These are phyloP conservation scores for Gastrolobium bilobum DNA, from an alignment of 306 rosid genomes.

Conservation along the genomic window DNA sequence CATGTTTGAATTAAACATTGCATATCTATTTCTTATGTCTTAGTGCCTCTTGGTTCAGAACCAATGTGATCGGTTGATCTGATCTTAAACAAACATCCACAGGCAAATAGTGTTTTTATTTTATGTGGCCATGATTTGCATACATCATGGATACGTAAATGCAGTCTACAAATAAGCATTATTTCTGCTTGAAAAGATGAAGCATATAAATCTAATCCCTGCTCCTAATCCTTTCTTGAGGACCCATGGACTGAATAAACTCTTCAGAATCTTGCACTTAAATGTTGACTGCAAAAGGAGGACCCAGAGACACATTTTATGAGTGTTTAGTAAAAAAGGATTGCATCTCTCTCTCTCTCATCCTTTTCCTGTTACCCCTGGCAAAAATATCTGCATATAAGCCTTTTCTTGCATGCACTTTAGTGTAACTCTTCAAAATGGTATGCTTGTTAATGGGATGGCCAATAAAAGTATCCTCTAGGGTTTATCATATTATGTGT, in stretches of 20 bases:
- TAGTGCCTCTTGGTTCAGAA: slow-evolving; percentile 21
- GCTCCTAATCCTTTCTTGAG: background rate
- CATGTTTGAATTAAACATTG: background rate
- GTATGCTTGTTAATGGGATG: slow-evolving; percentile 2
- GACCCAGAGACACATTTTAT: background rate
- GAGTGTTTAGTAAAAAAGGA: slow-evolving; percentile 2
- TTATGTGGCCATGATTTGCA: slow-evolving; percentile 12
- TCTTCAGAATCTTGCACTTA: slow-evolving; percentile 35
- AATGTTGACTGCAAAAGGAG: slow-evolving; percentile 1
- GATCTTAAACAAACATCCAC: slow-evolving; percentile 12
- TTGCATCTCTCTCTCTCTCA: slow-evolving; percentile 7
- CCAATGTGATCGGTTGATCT: background rate
- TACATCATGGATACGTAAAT: background rate
- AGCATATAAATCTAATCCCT: background rate
- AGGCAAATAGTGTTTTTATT: background rate
- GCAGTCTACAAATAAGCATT: background rate
- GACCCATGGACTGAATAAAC: background rate
- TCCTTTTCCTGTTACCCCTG: slow-evolving; percentile 10
- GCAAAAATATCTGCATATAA: background rate
- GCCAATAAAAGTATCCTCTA: background rate
- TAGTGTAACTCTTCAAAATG: slow-evolving; percentile 22
- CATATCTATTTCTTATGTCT: background rate
- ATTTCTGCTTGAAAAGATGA: background rate
- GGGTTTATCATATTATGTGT: background rate
- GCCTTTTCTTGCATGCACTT: background rate